Evolutionary conservation across 805 yeast genomes (phyloP), one percentile per base, ranked within the genome.

Genomic region (Myxozyma udenii): DNA sequence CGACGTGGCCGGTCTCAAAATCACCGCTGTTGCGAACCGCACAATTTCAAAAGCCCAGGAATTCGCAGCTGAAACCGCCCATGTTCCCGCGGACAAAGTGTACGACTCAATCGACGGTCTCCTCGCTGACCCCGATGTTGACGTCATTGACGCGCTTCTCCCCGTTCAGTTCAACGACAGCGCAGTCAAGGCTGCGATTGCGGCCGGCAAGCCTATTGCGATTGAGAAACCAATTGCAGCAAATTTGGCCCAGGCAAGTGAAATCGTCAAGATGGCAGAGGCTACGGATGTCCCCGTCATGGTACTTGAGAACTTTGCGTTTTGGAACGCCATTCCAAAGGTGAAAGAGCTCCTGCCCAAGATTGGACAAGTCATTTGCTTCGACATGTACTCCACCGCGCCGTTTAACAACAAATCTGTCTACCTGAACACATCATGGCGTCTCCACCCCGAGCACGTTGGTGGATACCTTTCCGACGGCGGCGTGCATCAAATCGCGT

Each of bases 161-260:
- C 98, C 98, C n/a, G 95, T 83, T 1, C 91, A 88, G 67, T 78
- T 70, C 73, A 91, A 88, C 67, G 72, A 81, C 41, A 80, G 74
- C 36, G 82, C 82, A 2, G 84, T 89, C 30, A 75, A 80, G 63
- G 75, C 78, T 60, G 95, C 95, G 1, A 73, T 87, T 48, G 76
- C 78, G 44, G 77, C 85, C 61, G 79, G 81, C 45, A 91, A 90
- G 71, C 93, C 96, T 52, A 74, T 90, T 41, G 74, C 80, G 35
- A 69, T 91, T 63, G 98, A 91, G 68, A 91, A 91, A 71, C 98
- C 98, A 58, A 83, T 91, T 66, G 93, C 97, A 30, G 95, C 95
- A 36, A 83, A 78, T 54, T 68, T 91, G 62, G 78, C 74, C 9
- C 95, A 88, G 66, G 97, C 96, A 21, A 76, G 74, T 54, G 83